Conservation (phyloP, 2,329 filamentous ascomycete genomes). For the Sporothrix phasma region DNA sequence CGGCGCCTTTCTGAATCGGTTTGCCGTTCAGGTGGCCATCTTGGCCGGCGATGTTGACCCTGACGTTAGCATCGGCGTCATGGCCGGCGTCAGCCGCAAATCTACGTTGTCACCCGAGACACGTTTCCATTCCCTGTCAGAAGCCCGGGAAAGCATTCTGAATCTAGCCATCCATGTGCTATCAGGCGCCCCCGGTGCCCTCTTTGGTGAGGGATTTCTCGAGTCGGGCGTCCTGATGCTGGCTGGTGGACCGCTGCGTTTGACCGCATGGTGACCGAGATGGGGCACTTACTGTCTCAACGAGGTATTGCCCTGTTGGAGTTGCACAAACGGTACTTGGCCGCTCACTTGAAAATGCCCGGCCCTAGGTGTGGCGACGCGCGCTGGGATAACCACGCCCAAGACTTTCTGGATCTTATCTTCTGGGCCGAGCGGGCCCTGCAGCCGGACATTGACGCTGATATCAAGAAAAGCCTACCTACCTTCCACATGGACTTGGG, state of each 20-base stretch:
- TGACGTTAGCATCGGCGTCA: background rate
- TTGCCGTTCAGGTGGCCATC: constrained; percentile 14
- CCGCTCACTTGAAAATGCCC: background rate
- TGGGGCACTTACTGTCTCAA: background rate
- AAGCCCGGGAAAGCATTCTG: constrained; percentile 9
- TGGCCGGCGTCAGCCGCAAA: background rate
- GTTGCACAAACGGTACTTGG: constrained; percentile 10
- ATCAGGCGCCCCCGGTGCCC: background rate
- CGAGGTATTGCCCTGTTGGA: constrained; percentile 5
- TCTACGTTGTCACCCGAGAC: background rate
- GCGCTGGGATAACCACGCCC: background rate
- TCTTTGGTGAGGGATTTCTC: background rate
- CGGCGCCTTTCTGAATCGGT: constrained; percentile 12
- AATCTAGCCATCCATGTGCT: constrained; percentile 3
- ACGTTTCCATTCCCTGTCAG: background rate
- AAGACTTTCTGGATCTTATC: background rate
- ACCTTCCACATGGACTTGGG: constrained; percentile 17
- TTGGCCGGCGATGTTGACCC: constrained; percentile 10
- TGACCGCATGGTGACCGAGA: background rate
- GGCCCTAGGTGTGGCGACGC: background rate
- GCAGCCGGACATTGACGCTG: background rate
- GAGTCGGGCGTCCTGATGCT: background rate
- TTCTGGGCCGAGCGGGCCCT: constrained; percentile 3
- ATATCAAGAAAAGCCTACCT: background rate
- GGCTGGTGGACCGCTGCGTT: constrained; percentile 7